Percentiles rank a stretch among this genome's conserved stretches.
Evolutionary conservation across 306 rosid genomes (phyloP).

Genomic region (Lagenaria siceraria): DNA sequence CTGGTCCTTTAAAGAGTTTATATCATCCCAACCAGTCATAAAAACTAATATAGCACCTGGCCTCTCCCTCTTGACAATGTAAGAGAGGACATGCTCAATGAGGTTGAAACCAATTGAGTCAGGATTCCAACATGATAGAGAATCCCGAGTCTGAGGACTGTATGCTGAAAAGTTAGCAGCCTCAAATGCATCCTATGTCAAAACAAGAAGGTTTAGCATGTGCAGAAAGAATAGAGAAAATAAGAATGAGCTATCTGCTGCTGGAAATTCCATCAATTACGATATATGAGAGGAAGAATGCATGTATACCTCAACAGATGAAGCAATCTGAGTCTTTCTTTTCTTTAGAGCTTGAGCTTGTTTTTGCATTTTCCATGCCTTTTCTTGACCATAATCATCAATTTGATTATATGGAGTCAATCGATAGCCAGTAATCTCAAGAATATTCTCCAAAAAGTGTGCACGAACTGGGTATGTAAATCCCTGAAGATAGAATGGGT

Average conservation of each 20-base stretch:
- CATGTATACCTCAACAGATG: conserved; percentile 37
- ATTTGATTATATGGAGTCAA: conserved; percentile 37
- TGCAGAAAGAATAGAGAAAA: background rate
- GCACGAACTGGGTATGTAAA: conserved; percentile 43
- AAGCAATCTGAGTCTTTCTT: conserved; percentile 46
- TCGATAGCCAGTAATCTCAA: conserved; percentile 39
- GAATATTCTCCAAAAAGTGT: conserved; percentile 39
- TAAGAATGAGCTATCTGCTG: background rate
- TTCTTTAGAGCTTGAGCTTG: conserved; percentile 30
- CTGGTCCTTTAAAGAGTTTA: conserved; percentile 41
- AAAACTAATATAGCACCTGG: conserved; percentile 47
- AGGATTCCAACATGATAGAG: conserved; percentile 42
- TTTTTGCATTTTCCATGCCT: conserved; percentile 45
- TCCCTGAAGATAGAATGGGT: conserved; percentile 25
- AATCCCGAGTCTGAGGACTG: conserved; percentile 27
- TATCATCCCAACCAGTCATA: conserved; percentile 63
- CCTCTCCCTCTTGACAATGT: conserved; percentile 36
- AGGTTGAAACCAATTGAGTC: conserved; percentile 53
- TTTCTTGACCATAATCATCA: conserved; percentile 57
- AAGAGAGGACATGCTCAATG: conserved; percentile 30
- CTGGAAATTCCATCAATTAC: background rate
- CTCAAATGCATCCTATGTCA: conserved; percentile 36
- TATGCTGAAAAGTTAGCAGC: conserved; percentile 27
- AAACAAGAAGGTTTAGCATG: background rate
- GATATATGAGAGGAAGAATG: background rate